These are phyloP conservation scores for Jaltomata sinuosa DNA, from an alignment of 257 asterid species.

Conservation along the genomic window DNA sequence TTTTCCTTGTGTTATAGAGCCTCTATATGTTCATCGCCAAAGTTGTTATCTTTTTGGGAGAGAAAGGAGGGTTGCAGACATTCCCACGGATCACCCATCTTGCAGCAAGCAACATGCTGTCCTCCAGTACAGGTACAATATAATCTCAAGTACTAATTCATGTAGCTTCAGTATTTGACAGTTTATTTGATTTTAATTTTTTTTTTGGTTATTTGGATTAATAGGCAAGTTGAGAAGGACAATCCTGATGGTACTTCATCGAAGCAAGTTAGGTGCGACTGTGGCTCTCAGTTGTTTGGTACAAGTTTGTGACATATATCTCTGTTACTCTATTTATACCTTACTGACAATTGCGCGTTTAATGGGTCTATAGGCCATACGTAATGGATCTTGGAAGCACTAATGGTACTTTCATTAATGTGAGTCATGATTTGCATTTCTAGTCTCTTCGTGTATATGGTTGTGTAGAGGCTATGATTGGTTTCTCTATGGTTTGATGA, in stretches of 20 bases:
- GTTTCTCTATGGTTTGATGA: background rate
- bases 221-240: conserved; percentile 93
- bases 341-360: conserved; percentile 4
- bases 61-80: conserved; percentile 92
- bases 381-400: conserved; percentile 99
- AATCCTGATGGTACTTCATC: conserved; percentile 63
- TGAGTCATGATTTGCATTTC: conserved; percentile 28
- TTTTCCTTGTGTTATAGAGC: conserved; percentile 44
- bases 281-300: background rate
- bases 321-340: background rate
- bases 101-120: conserved; percentile 99
- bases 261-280: conserved; percentile 61
- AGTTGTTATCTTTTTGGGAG: conserved; percentile 96
- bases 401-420: conserved; percentile 83
- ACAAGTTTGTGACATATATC: background rate
- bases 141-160: background rate
- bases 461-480: background rate
- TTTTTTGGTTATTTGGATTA: background rate
- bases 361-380: conserved; percentile 56
- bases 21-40: conserved; percentile 88
- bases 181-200: background rate
- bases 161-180: background rate
- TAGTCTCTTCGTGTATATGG: conserved; percentile 1
- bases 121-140: conserved; percentile 79
- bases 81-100: conserved; percentile 97